Evolutionary conservation across 176 grass and related monocot species (phyloP), one percentile per base, ranked within the genome.

Genomic region (Coix lacrymajobi): DNA sequence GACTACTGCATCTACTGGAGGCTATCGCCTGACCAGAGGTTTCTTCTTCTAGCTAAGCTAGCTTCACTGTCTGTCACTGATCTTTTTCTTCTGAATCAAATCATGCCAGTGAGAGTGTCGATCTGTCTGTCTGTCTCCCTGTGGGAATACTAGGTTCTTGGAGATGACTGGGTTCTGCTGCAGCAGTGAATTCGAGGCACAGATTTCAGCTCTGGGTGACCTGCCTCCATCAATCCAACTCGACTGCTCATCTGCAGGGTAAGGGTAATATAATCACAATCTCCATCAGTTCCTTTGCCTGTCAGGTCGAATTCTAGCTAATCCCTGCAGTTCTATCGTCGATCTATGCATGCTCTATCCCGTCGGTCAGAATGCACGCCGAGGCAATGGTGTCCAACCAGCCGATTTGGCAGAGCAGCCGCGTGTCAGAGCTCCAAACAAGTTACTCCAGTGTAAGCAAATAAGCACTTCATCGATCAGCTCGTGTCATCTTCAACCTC

Each of bases 1-100:
- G 94, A 97, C 36, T 97, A 93, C 73, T 97, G 89, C 86, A 91
- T 97, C 80, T 85, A 89, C 77, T 97, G 91, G 91, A 80, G 86
- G 11, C 75, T 97, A 39, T 97, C 94, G 54, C 91, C 86, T 77
- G 89, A 97, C 24, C 91, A 97, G 65, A 81, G 94, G 94, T 89
- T n/a, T n/a, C n/a, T n/a, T n/a, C n/a, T n/a, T n/a, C n/a, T 56
- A 56, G 17, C 48, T 22, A 20, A 74, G 74, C 24, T 7, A 33
- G 25, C 32, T 29, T 11, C 10, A 7, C 6, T 57, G 29, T 7
- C 6, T 51, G 4, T 12, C 5, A 13, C 2, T 13, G 4, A 1
- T 0, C 2, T 11, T 11, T 52, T 49, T 46, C 61, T 9, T 44
- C 1, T 64, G 6, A 48, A 72, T 71, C 29, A 74, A 48, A 72